phyloP scores from a whole-genome alignment of 371 early-diverging fungal genomes.

The Apophysomyces variabilis region DNA sequence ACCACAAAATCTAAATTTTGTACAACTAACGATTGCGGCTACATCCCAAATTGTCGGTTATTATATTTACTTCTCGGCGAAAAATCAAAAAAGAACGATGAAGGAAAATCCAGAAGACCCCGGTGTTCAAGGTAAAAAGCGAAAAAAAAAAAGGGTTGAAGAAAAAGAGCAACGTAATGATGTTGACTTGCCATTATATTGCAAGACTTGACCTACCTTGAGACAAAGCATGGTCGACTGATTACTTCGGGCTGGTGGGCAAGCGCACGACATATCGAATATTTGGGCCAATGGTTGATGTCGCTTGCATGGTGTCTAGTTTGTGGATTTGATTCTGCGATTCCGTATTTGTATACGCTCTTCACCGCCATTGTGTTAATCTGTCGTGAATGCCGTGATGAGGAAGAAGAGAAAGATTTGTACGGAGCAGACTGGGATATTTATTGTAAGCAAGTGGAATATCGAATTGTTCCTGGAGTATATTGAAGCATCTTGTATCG shows the following conservation, averaged over 20 bases:
- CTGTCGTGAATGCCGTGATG: conserved; percentile 90
- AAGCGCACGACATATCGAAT: conserved; percentile 89
- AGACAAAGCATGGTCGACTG: conserved; percentile 80
- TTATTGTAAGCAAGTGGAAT: conserved; percentile 85
- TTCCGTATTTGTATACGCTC: conserved; percentile 93
- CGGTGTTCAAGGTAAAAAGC: conserved; percentile 53
- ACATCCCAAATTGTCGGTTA: conserved; percentile 70
- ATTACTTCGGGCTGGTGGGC: conserved; percentile 95
- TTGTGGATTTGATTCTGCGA: conserved; percentile 62
- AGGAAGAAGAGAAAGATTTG: conserved; percentile 86
- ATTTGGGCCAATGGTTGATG: conserved; percentile 91
- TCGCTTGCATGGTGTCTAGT: conserved; percentile 84
- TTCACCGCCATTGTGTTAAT: conserved; percentile 88
- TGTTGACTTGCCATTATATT: no score
- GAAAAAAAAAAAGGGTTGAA: background rate
- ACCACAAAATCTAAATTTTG: conserved; percentile 59
- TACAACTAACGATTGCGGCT: conserved; percentile 50
- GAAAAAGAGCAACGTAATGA: background rate
- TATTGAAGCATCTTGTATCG: conserved; percentile 15
- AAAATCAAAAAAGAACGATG: conserved; percentile 88
- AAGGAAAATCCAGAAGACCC: conserved; percentile 75
- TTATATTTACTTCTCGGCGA: conserved; percentile 87
- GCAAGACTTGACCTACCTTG: conserved; percentile 77
- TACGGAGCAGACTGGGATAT: conserved; percentile 93
- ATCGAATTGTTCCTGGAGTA: conserved; percentile 82